Conservation (phyloP, 306 rosid species). For the Prunus padus region DNA sequence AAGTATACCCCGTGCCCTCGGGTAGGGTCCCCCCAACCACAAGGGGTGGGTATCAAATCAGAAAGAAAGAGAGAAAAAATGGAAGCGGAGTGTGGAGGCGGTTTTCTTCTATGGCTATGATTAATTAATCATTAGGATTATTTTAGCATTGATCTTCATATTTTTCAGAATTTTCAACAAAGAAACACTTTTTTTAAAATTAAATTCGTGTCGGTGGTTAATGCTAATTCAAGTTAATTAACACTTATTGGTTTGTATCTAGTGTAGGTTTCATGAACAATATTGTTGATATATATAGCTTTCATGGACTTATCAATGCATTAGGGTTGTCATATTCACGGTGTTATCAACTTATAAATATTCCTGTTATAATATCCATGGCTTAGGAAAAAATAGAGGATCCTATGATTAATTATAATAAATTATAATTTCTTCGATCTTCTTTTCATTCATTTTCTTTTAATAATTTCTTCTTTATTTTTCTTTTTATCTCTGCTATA, state of each 20-base stretch:
- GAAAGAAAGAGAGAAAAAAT: background rate
- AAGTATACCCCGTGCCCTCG: too few relatives aligned
- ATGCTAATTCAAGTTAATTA: background rate
- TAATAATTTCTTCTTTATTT: background rate
- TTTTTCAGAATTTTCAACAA: too few relatives aligned
- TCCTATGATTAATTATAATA: background rate
- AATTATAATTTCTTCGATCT: background rate
- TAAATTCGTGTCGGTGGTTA: background rate
- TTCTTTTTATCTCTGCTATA: too few relatives aligned
- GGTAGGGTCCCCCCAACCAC: too few relatives aligned
- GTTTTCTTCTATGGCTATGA: background rate
- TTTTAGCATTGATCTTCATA: too few relatives aligned
- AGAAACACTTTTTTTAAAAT: too few relatives aligned
- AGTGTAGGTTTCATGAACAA: background rate
- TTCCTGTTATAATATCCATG: background rate
- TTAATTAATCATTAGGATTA: too few relatives aligned
- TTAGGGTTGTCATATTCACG: background rate
- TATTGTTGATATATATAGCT: background rate
- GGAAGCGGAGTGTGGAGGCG: background rate
- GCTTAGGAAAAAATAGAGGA: background rate
- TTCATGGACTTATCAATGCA: background rate
- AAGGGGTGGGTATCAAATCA: background rate
- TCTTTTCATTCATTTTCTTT: background rate
- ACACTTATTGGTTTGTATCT: background rate
- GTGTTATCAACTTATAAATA: background rate